Base-by-base conservation (phyloP, 208 protist genomes). In the Wallacemonas sp. region DNA sequence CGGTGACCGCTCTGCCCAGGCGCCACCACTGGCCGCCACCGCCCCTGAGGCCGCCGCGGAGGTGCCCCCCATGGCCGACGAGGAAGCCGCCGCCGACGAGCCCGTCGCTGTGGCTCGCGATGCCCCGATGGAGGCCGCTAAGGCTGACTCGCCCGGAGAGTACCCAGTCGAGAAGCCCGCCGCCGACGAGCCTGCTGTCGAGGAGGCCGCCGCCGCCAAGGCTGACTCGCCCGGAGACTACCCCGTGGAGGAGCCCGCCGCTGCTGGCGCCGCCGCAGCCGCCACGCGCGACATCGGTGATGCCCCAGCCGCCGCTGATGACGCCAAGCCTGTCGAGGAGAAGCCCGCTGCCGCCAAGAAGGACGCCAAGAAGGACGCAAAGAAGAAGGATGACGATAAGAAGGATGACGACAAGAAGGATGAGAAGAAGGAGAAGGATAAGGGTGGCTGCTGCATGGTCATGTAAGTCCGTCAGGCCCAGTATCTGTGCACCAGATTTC, bases 391-490 rank as follows among this genome's bases (percentile, higher is more conserved):
- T 19, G 28, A 60, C 15, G 39, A 42, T 5, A 44, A 54, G 26
- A 70, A 62, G 34, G 49, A 63, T 33, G 59, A 79, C n/a, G 51
- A 68, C 38, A 24, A 49, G 12, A 62, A 53, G 54, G 66, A 72
- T 19, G 54, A 72, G 3, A 63, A 72, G 31, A 68, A 68, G 55
- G 56, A 70, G 28, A 81, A 77, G 45, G 62, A 60, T 2, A 72
- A 80, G 62, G 39, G 60, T 38, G 56, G 66, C 6, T 81, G 75
- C 66, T 81, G 75, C 67, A 46, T 30, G 15, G 63, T 59, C 17
- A 81, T 81, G 75, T 81, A 68, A 66, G 12, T 6, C 17, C 5
- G 15, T 22, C 26, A 19, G 0, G n/a, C n/a, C n/a, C n/a, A n/a
- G n/a, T n/a, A n/a, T n/a, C n/a, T n/a, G n/a, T n/a, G n/a, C n/a